Percentiles rank a stretch among this genome's conserved stretches.
These are phyloP conservation scores for Infundibulicybe gibba DNA, from an alignment of 768 basidiomycete species.

Conservation along the genomic window DNA sequence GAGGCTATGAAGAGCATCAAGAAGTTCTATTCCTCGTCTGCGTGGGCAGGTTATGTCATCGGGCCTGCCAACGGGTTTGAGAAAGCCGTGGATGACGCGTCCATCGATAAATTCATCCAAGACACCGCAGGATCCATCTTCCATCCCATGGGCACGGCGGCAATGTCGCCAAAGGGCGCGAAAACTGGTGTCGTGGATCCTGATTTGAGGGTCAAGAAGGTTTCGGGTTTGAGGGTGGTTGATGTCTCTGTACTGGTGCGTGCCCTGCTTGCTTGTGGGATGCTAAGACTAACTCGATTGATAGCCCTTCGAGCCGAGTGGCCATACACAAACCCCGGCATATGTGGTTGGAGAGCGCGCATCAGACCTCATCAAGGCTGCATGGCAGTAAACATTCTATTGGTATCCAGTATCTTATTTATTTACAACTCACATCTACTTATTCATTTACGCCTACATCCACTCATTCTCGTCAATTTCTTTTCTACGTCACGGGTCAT, in stretches of 20 bases:
- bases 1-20: slow-evolving; percentile 19
- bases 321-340: slow-evolving; percentile 18
- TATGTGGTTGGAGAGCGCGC: slow-evolving; percentile 24
- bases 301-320: slow-evolving; percentile 22
- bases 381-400: slow-evolving; percentile 4
- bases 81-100: slow-evolving; percentile 24
- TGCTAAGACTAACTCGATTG: neutral
- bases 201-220: slow-evolving; percentile 32
- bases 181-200: slow-evolving; percentile 32
- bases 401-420: neutral
- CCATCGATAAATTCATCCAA: slow-evolving; percentile 22
- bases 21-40: slow-evolving; percentile 18
- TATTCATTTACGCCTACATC: too few relatives aligned
- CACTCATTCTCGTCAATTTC: too few relatives aligned
- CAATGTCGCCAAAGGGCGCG: slow-evolving; percentile 25
- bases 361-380: slow-evolving; percentile 22
- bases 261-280: neutral
- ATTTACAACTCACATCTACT: neutral
- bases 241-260: slow-evolving; percentile 33
- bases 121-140: slow-evolving; percentile 20
- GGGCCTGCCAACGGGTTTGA: slow-evolving; percentile 6
- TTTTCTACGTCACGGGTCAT: too few relatives aligned
- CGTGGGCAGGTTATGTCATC: slow-evolving; percentile 22
- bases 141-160: slow-evolving; percentile 29
- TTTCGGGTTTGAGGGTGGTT: slow-evolving; percentile 30